These are phyloP conservation scores for Podospora pseudocomata DNA, from an alignment of 495 filamentous ascomycete genomes.

Conservation along the genomic window DNA sequence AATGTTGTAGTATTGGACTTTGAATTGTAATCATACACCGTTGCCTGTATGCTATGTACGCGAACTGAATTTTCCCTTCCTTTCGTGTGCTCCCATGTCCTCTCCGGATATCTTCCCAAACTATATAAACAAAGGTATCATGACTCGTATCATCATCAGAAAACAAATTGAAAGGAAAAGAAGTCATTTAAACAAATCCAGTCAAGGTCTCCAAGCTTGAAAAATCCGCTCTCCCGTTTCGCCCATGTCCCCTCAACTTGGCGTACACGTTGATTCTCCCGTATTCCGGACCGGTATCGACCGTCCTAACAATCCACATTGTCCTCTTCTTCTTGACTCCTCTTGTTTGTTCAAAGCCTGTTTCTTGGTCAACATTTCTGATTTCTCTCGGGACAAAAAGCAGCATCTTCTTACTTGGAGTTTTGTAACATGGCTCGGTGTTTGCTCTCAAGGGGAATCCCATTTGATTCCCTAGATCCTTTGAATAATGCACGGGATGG, in stretches of 20 bases:
- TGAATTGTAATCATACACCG: not conserved
- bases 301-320: constrained; percentile 31
- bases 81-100: not conserved
- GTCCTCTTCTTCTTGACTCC: constrained; percentile 17
- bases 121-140: not conserved
- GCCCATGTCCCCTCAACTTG: constrained; percentile 15
- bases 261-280: constrained; percentile 25
- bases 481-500: not conserved
- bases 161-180: not conserved
- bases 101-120: constrained; percentile 1
- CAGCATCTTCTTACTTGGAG: not conserved
- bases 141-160: constrained; percentile 2
- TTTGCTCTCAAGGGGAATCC: not conserved
- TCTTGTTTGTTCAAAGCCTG: not conserved
- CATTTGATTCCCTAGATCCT: not conserved
- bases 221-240: not conserved
- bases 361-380: not conserved
- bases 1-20: constrained; percentile 40
- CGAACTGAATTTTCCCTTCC: not conserved
- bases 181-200: not conserved
- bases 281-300: constrained; percentile 23
- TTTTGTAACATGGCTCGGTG: not conserved
- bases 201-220: constrained; percentile 3
- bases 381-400: not conserved
- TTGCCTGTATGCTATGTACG: not conserved